Evolutionary conservation across 169 alveolate species (phyloP).

Genomic region (Babesia bigemina): DNA sequence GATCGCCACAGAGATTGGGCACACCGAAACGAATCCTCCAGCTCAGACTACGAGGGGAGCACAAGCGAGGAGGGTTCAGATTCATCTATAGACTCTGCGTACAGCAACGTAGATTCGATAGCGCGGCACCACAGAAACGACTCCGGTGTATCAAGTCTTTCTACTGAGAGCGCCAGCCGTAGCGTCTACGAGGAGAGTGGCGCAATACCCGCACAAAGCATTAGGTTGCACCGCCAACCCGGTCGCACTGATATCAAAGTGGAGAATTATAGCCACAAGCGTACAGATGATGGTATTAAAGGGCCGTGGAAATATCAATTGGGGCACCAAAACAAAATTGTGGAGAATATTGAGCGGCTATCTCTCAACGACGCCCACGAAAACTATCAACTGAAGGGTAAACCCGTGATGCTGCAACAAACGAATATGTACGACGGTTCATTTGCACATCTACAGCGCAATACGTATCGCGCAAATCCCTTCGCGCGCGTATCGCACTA

Average conservation of each 20-base stretch:
- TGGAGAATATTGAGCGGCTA: background rate
- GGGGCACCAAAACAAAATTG: background rate
- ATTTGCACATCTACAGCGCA: background rate
- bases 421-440: background rate
- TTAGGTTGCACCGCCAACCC: background rate
- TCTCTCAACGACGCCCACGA: background rate
- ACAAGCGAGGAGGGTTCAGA: background rate
- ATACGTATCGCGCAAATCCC: background rate
- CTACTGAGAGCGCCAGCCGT: background rate
- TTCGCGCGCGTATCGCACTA: background rate
- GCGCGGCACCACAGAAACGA: background rate
- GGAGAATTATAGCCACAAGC: background rate
- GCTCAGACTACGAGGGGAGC: slow-evolving; percentile 1
- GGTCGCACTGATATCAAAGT: background rate
- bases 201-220: background rate
- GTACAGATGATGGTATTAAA: background rate
- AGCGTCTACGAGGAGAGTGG: background rate
- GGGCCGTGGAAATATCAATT: background rate
- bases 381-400: background rate
- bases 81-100: background rate
- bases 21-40: background rate
- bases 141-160: background rate
- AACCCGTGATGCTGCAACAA: background rate
- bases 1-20: background rate
- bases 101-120: background rate